Evolutionary conservation across 371 early-diverging fungal species (phyloP).

Genomic region (Mucor circinelloides): DNA sequence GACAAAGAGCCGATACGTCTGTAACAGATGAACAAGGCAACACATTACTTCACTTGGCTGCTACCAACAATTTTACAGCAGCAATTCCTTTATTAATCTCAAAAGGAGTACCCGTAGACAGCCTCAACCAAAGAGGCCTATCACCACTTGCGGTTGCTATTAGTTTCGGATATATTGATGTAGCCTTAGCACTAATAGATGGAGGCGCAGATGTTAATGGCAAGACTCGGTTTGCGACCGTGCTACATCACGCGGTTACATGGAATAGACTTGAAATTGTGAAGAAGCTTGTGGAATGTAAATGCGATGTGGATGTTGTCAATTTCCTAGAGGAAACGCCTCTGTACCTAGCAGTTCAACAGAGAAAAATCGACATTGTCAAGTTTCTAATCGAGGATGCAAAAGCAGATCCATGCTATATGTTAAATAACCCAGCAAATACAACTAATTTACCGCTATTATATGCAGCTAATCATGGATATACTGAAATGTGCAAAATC

Average conservation of each 20-base stretch:
- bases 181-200: slow-evolving; percentile 26
- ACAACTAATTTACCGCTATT: slow-evolving; percentile 39
- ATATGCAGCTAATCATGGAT: slow-evolving; percentile 57
- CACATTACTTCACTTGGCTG: slow-evolving; percentile 57
- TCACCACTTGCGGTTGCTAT: slow-evolving; percentile 51
- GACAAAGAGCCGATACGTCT: slow-evolving; percentile 32
- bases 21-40: slow-evolving; percentile 67
- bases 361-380: slow-evolving; percentile 52
- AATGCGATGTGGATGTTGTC: slow-evolving; percentile 37
- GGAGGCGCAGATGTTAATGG: slow-evolving; percentile 44
- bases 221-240: slow-evolving; percentile 30
- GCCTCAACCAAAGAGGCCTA: slow-evolving; percentile 35
- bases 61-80: slow-evolving; percentile 30
- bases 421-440: slow-evolving; percentile 5
- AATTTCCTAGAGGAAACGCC: slow-evolving; percentile 50
- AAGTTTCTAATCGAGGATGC: slow-evolving; percentile 37
- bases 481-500: slow-evolving; percentile 45
- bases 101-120: slow-evolving; percentile 27
- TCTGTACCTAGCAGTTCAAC: slow-evolving; percentile 49
- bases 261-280: slow-evolving; percentile 52
- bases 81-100: slow-evolving; percentile 29
- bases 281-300: slow-evolving; percentile 30
- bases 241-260: slow-evolving; percentile 48
- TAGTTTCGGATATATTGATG: slow-evolving; percentile 33
- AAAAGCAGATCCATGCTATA: slow-evolving; percentile 40